phyloP scores from a whole-genome alignment of 768 basidiomycete species.

The Auricularia heimuer region DNA sequence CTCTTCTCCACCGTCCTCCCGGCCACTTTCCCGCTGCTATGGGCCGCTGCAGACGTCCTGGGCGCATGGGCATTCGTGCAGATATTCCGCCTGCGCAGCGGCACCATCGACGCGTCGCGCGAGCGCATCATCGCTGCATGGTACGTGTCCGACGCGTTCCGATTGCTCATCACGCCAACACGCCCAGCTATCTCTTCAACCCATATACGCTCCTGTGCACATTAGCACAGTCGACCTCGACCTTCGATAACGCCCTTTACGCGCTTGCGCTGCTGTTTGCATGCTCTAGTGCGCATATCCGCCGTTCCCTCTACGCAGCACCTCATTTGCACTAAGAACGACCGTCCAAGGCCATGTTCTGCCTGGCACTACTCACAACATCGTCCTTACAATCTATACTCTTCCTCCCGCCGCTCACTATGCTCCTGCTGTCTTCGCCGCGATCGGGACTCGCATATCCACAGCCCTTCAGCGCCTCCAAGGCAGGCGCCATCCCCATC shows the following conservation, averaged over 20 bases:
- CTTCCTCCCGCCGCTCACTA: constrained; percentile 52
- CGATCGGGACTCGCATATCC: constrained; percentile 63
- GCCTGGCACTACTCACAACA: constrained; percentile 63
- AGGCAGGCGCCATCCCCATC: constrained; percentile 22
- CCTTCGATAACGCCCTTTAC: constrained; percentile 67
- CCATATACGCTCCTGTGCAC: constrained; percentile 79
- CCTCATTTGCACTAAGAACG: constrained; percentile 35
- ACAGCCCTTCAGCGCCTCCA: constrained; percentile 17
- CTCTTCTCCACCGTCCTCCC: constrained; percentile 67
- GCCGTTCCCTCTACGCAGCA: no score
- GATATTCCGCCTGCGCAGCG: constrained; percentile 59
- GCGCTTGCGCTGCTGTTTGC: constrained; percentile 64
- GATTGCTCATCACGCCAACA: constrained; percentile 7
- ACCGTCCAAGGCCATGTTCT: constrained; percentile 45
- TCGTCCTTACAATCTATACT: constrained; percentile 63
- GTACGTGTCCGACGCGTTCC: constrained; percentile 34
- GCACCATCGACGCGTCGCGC: constrained; percentile 36
- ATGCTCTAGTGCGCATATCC: constrained; percentile 14
- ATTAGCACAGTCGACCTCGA: constrained; percentile 72
- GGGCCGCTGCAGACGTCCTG: constrained; percentile 58
- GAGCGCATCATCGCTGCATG: constrained; percentile 53
- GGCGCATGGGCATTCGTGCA: constrained; percentile 59
- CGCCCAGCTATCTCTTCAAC: constrained; percentile 71
- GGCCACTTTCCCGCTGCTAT: constrained; percentile 47
- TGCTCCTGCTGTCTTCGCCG: constrained; percentile 54